Evolutionary conservation across 164 flowering plant genomes (phyloP).

Genomic region (Berberis thunbergii): DNA sequence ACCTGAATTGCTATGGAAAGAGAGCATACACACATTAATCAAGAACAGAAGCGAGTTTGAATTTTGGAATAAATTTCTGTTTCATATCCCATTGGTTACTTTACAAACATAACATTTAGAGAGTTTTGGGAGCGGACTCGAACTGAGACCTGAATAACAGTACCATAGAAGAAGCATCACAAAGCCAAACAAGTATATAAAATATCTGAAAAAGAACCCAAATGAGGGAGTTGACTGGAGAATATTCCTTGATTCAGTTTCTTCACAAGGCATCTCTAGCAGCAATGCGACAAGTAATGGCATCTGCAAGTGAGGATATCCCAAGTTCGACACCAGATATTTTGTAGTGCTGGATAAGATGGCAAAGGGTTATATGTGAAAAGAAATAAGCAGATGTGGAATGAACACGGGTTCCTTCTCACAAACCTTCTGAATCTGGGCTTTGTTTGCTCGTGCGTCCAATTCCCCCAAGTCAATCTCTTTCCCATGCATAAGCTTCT

Average conservation of each 20-base stretch:
- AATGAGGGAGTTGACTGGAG: not conserved
- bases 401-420: not conserved
- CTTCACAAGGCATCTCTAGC: slow-evolving; percentile 68
- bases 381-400: not conserved
- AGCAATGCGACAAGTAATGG: slow-evolving; percentile 82
- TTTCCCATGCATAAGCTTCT: slow-evolving; percentile 59
- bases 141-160: too few species aligned
- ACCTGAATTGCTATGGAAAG: too few species aligned
- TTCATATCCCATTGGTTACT: too few species aligned
- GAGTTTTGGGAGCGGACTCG: too few species aligned
- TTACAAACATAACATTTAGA: too few species aligned
- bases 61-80: too few species aligned
- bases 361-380: not conserved
- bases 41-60: too few species aligned
- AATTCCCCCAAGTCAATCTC: slow-evolving; percentile 72
- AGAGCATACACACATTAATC: too few species aligned
- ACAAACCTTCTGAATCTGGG: slow-evolving; percentile 77
- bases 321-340: slow-evolving; percentile 58
- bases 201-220: not conserved
- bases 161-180: too few species aligned
- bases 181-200: too few species aligned
- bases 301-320: slow-evolving; percentile 74
- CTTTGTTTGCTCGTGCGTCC: slow-evolving; percentile 54
- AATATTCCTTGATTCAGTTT: not conserved
- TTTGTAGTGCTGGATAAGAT: slow-evolving; percentile 65